Evolutionary conservation across 2,329 filamentous ascomycete species (phyloP).

Genomic region (Hyphodiscus sp.): DNA sequence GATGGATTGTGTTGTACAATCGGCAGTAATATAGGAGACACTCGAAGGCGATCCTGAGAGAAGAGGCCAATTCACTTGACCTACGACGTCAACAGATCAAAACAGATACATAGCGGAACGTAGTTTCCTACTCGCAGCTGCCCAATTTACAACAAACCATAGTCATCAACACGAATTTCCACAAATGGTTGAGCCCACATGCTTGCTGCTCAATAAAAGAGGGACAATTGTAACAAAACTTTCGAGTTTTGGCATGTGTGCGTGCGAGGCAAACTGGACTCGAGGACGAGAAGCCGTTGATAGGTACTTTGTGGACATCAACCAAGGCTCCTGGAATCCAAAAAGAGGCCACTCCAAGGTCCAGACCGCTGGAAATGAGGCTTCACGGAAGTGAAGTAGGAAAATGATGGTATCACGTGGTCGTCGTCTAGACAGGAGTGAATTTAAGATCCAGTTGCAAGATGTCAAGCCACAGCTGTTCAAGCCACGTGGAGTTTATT

Average conservation of each 20-base stretch:
- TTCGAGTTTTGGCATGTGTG: conserved; percentile 3
- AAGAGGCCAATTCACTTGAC: background rate
- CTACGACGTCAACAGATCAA: too few species aligned
- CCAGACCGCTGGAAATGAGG: too few species aligned
- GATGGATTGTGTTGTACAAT: background rate
- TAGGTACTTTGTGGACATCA: background rate
- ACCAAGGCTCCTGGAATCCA: too few species aligned
- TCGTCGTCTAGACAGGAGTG: too few species aligned
- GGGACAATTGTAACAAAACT: background rate
- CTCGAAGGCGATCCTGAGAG: background rate
- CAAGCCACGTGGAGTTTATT: background rate
- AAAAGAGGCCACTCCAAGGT: too few species aligned
- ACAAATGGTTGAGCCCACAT: too few species aligned
- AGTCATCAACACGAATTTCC: background rate
- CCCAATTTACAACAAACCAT: background rate
- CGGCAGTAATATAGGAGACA: background rate
- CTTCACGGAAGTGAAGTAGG: too few species aligned
- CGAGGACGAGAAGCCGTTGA: background rate
- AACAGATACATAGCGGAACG: too few species aligned
- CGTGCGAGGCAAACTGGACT: background rate
- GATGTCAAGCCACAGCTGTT: background rate
- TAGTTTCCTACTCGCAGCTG: background rate
- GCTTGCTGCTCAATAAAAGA: too few species aligned
- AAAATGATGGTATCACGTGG: too few species aligned
- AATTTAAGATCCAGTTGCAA: too few species aligned